Percentiles rank a stretch among this genome's conserved stretches.
Evolutionary conservation across 768 basidiomycete genomes (phyloP).

Genomic region (Rhodotorula toruloides): DNA sequence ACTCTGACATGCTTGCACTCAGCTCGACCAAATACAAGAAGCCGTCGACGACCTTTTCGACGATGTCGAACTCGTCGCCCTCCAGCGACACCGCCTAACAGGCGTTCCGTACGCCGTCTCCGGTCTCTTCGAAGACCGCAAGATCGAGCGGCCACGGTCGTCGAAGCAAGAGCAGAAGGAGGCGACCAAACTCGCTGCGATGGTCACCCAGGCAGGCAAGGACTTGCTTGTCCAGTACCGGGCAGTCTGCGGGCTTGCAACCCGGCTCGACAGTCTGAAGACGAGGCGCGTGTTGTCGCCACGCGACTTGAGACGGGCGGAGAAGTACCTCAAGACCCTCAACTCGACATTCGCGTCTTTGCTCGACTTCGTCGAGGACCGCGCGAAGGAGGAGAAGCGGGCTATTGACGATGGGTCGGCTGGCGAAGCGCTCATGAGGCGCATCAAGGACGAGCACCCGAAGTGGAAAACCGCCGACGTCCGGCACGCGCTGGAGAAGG

Average conservation of each 20-base stretch:
- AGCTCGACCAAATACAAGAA: slow-evolving; percentile 16
- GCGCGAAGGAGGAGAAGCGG: slow-evolving; percentile 6
- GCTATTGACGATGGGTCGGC: background rate
- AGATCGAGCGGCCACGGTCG: background rate
- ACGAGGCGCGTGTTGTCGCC: background rate
- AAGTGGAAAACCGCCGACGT: background rate
- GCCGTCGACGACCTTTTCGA: slow-evolving; percentile 5
- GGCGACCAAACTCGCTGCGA: background rate
- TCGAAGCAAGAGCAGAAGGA: background rate
- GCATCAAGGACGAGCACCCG: slow-evolving; percentile 7
- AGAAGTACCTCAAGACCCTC: background rate
- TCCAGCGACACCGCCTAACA: slow-evolving; percentile 6
- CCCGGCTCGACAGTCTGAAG: background rate
- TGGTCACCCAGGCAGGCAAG: background rate
- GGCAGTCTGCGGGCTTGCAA: background rate
- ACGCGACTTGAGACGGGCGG: background rate
- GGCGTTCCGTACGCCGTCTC: background rate
- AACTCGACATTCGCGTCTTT: background rate
- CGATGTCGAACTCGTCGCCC: background rate
- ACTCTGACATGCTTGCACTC: background rate
- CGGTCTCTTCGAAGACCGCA: too few species aligned
- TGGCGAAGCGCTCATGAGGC: background rate
- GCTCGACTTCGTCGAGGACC: slow-evolving; percentile 27
- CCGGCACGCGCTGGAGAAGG: background rate
- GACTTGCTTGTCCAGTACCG: background rate